Base-by-base conservation (phyloP, 495 filamentous ascomycete species). In the Hyaloscypha variabilis region DNA sequence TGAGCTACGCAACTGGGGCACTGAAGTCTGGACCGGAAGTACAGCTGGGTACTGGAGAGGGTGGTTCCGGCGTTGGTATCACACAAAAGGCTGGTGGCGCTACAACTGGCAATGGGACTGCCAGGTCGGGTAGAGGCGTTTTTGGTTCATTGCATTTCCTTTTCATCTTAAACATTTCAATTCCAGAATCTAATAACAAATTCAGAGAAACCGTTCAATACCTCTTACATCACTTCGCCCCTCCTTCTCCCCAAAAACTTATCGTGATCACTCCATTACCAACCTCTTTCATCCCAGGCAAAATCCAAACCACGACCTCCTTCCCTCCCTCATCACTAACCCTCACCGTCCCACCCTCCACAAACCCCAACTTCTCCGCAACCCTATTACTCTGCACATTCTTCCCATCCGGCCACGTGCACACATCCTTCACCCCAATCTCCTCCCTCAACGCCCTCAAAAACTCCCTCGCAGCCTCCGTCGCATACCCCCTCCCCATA, bases 51-150 rank as follows among this genome's bases (percentile, higher is more conserved):
- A 82, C 80, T 49, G 80, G 80, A 50, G 79, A 71, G 52, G 77
- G 77, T 58, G 80, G 80, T 55, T 75, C 77, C 5, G 80, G 80
- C 21, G 78, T 82, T 46, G 80, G 80, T 50, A 82, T 81, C 67
- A 81, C 78, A 52, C 75, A 80, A 28, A 78, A 82, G 23, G 28
- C 58, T 34, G 55, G 28, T 17, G 49, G 39, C 17, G 39, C 57
- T 34, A 34, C 31, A 13, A 34, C 31, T 34, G 31, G 31, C 8
- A 34, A 34, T 34, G 31, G 31, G 31, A 34, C 31, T 6, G 31
- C 31, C 13, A 34, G 31, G 31, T 34, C 13, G 31, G 31, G 13
- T 34, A 34, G 31, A 34, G 31, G 2, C 6, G 31, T 34, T 34
- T 34, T 13, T 34, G 31, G 31, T 6, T 34, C n/a, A n/a, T n/a